These are phyloP conservation scores for Termitomyces sp. DNA, from an alignment of 768 basidiomycete species.

Conservation along the genomic window DNA sequence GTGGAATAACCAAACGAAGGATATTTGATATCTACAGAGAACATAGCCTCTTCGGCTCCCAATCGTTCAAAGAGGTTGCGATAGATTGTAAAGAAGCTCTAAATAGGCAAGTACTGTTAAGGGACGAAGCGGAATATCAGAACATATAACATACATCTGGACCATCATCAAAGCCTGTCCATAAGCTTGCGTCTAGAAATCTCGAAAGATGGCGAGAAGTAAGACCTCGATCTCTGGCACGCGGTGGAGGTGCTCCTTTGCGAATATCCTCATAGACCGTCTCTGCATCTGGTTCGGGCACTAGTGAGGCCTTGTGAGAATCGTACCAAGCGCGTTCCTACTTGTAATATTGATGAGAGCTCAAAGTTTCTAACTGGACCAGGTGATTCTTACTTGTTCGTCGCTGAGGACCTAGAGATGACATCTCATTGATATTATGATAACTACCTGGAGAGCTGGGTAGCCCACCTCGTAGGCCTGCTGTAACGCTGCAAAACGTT, in stretches of 20 bases:
- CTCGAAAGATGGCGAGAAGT: conserved; percentile 74
- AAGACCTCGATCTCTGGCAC: conserved; percentile 64
- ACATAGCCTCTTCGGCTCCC: conserved; percentile 67
- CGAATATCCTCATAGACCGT: conserved; percentile 83
- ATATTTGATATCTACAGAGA: conserved; percentile 39
- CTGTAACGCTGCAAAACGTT: conserved; percentile 82
- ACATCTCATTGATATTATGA: background rate
- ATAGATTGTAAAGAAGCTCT: conserved; percentile 92
- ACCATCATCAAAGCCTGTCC: conserved; percentile 59
- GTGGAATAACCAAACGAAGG: conserved; percentile 80
- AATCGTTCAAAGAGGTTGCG: conserved; percentile 82
- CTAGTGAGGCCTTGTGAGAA: conserved; percentile 76
- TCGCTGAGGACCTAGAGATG: conserved; percentile 76
- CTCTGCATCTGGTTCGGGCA: conserved; percentile 78
- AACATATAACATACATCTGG: conserved; percentile 41
- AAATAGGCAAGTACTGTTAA: background rate
- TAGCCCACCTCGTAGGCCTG: conserved; percentile 87
- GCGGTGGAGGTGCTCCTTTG: conserved; percentile 53
- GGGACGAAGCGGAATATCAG: background rate
- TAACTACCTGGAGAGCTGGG: conserved; percentile 1
- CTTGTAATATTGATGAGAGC: conserved; percentile 26
- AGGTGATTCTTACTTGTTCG: conserved; percentile 65
- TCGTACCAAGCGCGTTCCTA: conserved; percentile 99
- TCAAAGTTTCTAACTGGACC: background rate
- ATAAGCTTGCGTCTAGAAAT: conserved; percentile 75